Evolutionary conservation across 2,329 filamentous ascomycete genomes (phyloP), one percentile per base, ranked within the genome.

Genomic region (Pleoardoris graminearum): DNA sequence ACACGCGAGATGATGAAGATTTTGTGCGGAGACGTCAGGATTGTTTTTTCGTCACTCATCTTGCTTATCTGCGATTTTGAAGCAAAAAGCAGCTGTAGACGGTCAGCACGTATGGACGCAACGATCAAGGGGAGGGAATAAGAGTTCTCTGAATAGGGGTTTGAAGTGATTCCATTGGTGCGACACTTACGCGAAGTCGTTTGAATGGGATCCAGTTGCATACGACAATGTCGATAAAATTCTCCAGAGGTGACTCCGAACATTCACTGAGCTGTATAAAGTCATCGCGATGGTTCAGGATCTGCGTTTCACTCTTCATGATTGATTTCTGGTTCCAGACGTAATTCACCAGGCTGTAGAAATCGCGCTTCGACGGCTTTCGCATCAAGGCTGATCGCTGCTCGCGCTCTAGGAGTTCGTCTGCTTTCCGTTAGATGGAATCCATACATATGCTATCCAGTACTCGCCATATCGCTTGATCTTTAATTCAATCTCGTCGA

Each of bases 171-270:
- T 4, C n/a, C 4, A 32, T 29, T 29, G 27, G 12, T 12, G 7
- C 27, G 3, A 32, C 10, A 32, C 30, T 32, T 32, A 32, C 30
- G 3, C 30, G 30, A 4, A 32, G 4, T 14, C 30, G n/a, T 50
- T 43, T 12, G 27, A 25, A 33, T 44, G 25, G 11, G 5, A 27
- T 16, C 37, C 30, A 22, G 14, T 42, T 44, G 29, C 48, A 43
- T 32, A 51, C 38, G 33, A 49, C 16, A 21, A 42, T 35, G 23
- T 58, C 55, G 5, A 60, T 17, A 7, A 39, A 14, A 10, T 27
- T 44, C 29, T 60, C 54, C 14, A 60, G 48, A n/a, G 49, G 54
- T 7, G 53, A 48, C 25, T 57, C 56, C 11, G 53, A 48, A 3
- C 53, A 39, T 8, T 54, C 47, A 7, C 44, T 37, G n/a, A 60